Base-by-base conservation (phyloP, 2,329 filamentous ascomycete genomes). In the Hymenotorrendiella dingleyae region DNA sequence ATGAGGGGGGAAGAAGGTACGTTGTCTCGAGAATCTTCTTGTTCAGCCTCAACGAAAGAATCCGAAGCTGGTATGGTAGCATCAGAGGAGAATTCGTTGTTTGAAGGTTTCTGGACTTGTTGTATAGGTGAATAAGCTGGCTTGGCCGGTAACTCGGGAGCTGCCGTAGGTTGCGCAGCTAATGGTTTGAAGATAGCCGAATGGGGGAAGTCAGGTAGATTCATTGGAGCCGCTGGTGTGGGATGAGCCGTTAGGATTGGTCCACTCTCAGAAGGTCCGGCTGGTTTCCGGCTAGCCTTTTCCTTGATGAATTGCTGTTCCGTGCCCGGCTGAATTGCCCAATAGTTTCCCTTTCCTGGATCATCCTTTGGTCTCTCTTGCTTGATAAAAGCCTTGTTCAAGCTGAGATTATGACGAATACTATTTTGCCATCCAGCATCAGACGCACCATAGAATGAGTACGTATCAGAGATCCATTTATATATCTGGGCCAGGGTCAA, bases 351-450 rank as follows among this genome's bases (percentile, higher is more conserved):
- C 67, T 97, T 97, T 56, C 93, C 93, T 3, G 91, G 90, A 58
- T 97, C 93, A 61, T 96, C 90, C 71, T 97, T 97, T 44, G 90
- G 89, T 46, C 93, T 79, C 64, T 96, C 90, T 60, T 94, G 85
- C 68, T 97, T 97, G 62, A 90, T 82, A 60, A 97, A 97, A 35
- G 86, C 87, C 68, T 97, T 97, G 73, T 96, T 94, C 33, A 98
- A 73, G 60, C 90, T 96, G 24, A 98, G 79, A 56, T 98, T 98
- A 66, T 98, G 93, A 24, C 93, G 85, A 63, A 98, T 98, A 69
- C 93, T 97, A 66, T 98, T 98, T 66, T 97, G 91, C 93, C 93
- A 98, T 50, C 93, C 91, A 9, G 86, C 81, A 57, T 96, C 89
- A 43, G 82, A 78, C 32, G 80, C 77, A 54, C 78, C 82, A 69